Base-by-base conservation (phyloP, 1,139 yeast species). In the Pneumocystis jirovecii region DNA sequence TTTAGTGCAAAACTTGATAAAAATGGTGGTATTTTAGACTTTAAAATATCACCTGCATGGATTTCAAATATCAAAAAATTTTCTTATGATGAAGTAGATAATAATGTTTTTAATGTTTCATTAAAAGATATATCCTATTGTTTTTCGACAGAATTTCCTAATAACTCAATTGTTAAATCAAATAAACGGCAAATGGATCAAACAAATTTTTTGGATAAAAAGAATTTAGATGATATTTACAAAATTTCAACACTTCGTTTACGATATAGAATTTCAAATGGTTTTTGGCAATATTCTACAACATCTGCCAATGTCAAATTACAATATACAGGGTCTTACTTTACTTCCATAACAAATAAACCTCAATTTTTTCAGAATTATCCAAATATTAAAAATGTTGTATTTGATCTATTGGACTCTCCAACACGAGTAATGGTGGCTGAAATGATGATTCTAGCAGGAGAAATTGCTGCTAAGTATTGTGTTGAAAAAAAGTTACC, bases 391-490 rank as follows among this genome's bases (percentile, higher is more conserved):
- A 60, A 12, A 42, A 42, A 21, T 60, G 12, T 42, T 31, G 45
- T 25, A 39, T 39, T 39, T 39, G 44, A 42, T 42, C 10, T 39
- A 8, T 25, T 60, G 21, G 44, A 39, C 21, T 42, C 45, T 21
- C 61, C 61, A 40, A 56, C 67, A 17, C 40, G 65, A 59, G 44
- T 34, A 29, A 34, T 66, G 44, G 67, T 66, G 35, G 35, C 63
- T 12, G 67, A 66, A 37, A 63, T 64, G 19, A 65, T 65, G 59
- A 64, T 66, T 21, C 61, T 64, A 57, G 89, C 95, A 1, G 90
- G 90, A 73, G 77, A 81, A 40, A 75, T 85, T 1, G 81, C 85
- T 1, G 91, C 91, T 0, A 69, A 73, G 1, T 83, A 78, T 70
- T 83, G 87, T 17, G 60, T 69, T 7, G 70, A 75, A 21, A 74